A percentile compares a stretch with the other conserved stretches of the same genome.
These are phyloP conservation scores for Theobroma grandiflorum DNA, from an alignment of 441 rosid genomes.

Conservation along the genomic window DNA sequence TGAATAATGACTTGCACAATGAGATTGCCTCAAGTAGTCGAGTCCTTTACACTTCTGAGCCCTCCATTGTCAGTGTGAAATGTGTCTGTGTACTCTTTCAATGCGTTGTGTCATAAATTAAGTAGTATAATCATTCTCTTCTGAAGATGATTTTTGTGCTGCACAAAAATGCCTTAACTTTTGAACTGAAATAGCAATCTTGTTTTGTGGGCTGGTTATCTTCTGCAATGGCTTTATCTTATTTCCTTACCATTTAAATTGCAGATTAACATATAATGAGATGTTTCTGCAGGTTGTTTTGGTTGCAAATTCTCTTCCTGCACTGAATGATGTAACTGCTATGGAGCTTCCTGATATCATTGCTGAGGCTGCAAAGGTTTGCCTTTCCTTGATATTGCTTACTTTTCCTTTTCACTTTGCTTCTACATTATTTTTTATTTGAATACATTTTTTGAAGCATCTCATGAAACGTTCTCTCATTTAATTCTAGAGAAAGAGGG, in stretches of 20 bases:
- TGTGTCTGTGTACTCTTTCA: background rate
- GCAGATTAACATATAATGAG: conserved; percentile 21
- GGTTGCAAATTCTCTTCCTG: conserved; percentile 98
- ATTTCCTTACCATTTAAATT: conserved; percentile 17
- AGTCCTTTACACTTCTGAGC: background rate
- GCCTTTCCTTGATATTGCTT: conserved; percentile 12
- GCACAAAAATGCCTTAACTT: background rate
- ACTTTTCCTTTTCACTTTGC: background rate
- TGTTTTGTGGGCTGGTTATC: conserved; percentile 6
- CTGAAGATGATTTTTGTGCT: background rate
- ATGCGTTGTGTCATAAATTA: background rate
- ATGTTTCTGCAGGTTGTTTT: conserved; percentile 78
- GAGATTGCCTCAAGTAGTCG: background rate
- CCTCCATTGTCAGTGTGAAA: background rate
- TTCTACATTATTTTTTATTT: background rate
- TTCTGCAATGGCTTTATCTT: conserved; percentile 13
- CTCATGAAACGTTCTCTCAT: background rate
- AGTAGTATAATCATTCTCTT: background rate
- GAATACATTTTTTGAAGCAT: background rate
- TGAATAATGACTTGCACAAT: conserved; percentile 9
- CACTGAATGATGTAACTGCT: conserved; percentile 93
- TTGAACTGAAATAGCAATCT: background rate
- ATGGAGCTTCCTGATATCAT: conserved; percentile 99
- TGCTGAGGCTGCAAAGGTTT: conserved; percentile 98
- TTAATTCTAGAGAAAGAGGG: background rate